phyloP scores from a whole-genome alignment of 306 rosid species.

The Vigna nakashimae region DNA sequence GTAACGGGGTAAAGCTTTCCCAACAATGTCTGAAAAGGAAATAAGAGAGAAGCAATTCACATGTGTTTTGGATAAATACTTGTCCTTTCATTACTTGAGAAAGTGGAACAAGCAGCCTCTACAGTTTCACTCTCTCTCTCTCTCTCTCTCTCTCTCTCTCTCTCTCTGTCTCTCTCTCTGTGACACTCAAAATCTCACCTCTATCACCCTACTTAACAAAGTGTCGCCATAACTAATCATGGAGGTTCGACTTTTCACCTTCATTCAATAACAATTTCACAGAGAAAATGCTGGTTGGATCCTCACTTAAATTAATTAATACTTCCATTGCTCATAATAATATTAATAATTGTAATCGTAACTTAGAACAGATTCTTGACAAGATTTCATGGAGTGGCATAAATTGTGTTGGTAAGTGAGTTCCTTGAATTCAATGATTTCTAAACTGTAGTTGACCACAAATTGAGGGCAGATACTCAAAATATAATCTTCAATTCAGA shows the following conservation, averaged over 20 bases:
- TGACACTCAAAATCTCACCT: slow-evolving; percentile 32
- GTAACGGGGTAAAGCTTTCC: slow-evolving; percentile 31
- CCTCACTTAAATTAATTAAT: no score
- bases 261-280: slow-evolving; percentile 30
- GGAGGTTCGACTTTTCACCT: slow-evolving; percentile 44
- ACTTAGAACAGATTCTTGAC: slow-evolving; percentile 40
- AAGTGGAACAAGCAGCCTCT: slow-evolving; percentile 45
- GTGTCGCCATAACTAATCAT: slow-evolving; percentile 46
- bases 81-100: slow-evolving; percentile 41
- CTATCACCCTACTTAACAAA: neutral
- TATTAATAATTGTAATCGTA: slow-evolving; percentile 30
- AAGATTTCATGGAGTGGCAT: slow-evolving; percentile 42
- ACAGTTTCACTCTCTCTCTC: neutral
- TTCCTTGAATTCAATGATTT: slow-evolving; percentile 34
- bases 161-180: neutral
- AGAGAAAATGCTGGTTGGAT: slow-evolving; percentile 21
- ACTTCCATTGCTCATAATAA: neutral
- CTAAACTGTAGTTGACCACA: slow-evolving; percentile 44
- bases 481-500: neutral
- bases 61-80: slow-evolving; percentile 28
- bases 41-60: slow-evolving; percentile 18
- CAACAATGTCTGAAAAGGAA: slow-evolving; percentile 48
- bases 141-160: neutral
- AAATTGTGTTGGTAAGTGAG: slow-evolving; percentile 42
- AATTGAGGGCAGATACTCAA: neutral